These are phyloP conservation scores for Seiridium cupressi DNA, from an alignment of 2,329 filamentous ascomycete genomes.

Conservation along the genomic window DNA sequence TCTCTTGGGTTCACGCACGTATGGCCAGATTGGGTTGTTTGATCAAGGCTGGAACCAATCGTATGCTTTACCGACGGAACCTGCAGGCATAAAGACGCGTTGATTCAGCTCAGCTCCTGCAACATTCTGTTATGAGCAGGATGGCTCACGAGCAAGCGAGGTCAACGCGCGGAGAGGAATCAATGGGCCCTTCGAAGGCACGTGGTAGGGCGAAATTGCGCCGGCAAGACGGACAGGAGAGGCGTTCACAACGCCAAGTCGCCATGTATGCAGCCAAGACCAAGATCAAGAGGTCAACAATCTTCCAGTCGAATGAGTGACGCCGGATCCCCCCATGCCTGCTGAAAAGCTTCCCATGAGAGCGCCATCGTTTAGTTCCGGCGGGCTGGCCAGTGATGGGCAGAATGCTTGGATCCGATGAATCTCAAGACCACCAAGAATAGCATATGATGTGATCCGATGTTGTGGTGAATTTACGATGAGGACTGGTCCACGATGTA, in stretches of 20 bases:
- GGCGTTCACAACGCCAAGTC: neutral
- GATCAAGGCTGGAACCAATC: neutral
- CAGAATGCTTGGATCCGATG: too few species aligned
- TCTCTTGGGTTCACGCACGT: neutral
- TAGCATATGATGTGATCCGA: too few species aligned
- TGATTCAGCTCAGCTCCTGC: neutral
- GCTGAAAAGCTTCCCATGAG: neutral
- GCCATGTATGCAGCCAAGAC: slow-evolving; percentile 2
- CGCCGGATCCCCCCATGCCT: too few species aligned
- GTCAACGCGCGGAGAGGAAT: neutral
- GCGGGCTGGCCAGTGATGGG: too few species aligned
- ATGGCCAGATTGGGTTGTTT: neutral
- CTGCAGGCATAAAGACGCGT: neutral
- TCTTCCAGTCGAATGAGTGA: neutral
- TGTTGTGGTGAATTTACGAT: too few species aligned
- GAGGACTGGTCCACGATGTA: too few species aligned
- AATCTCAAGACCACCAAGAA: too few species aligned
- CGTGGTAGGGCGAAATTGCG: neutral
- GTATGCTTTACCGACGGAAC: neutral
- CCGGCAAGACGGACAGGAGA: neutral
- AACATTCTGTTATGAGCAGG: neutral
- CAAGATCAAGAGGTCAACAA: neutral
- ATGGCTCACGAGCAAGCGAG: too few species aligned
- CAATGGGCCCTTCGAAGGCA: slow-evolving; percentile 1
- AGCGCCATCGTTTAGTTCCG: too few species aligned